phyloP scores from a whole-genome alignment of 441 rosid species.

The Adansonia grandidieri region DNA sequence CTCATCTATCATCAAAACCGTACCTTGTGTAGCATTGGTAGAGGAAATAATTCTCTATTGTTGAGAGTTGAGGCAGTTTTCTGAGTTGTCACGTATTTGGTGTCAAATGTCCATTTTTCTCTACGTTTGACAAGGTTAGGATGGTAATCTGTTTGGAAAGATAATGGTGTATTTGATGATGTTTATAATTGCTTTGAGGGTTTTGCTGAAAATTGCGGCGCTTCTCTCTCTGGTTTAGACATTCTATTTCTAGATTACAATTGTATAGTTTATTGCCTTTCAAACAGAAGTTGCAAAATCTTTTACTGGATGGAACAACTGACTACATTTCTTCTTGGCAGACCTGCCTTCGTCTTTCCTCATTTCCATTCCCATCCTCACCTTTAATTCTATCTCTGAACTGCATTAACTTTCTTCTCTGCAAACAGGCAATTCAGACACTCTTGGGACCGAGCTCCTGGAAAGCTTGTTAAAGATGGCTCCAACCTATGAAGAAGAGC shows the following conservation, averaged over 20 bases:
- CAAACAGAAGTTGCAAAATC: too few relatives aligned
- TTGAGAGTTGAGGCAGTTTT: background rate
- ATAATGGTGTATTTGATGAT: background rate
- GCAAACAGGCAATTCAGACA: constrained; percentile 69
- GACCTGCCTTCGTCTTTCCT: too few relatives aligned
- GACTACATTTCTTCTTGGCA: too few relatives aligned
- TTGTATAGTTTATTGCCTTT: too few relatives aligned
- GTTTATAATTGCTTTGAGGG: background rate
- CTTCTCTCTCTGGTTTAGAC: too few relatives aligned
- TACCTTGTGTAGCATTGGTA: background rate
- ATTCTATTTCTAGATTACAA: too few relatives aligned
- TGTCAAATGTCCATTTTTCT: background rate
- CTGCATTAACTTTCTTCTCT: background rate
- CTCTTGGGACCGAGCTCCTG: constrained; percentile 83
- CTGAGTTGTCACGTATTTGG: background rate
- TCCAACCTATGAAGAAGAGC: constrained; percentile 83
- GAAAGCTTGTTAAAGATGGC: constrained; percentile 90
- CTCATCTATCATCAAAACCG: background rate
- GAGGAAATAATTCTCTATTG: too few relatives aligned
- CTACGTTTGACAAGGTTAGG: background rate
- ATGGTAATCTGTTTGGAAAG: background rate
- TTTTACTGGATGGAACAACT: too few relatives aligned
- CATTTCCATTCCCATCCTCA: background rate
- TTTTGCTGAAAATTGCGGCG: background rate
- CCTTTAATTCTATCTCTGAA: background rate